Evolutionary conservation across 441 rosid genomes (phyloP), one percentile per base, ranked within the genome.

Genomic region (Viola pubescens): DNA sequence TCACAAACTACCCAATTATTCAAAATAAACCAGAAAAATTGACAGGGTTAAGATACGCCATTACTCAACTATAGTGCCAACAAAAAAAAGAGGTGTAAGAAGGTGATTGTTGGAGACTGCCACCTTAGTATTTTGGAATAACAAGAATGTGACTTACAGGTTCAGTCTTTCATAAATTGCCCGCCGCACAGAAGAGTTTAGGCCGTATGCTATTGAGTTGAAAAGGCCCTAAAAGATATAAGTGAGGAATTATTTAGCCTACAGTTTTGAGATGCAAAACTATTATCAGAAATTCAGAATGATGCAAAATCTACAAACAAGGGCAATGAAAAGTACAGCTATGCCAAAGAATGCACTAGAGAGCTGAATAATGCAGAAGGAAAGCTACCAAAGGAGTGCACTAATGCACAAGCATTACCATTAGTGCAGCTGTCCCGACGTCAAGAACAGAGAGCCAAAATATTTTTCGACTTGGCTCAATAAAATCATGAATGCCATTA

Each of bases 361-460:
- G 2, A 26, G 3, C 2, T 26, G 70, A 48, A 49, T 9, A 63
- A 4, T 45, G 14, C 4, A 63, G 54, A 45, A 44, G 56, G 51
- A 48, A 53, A 52, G 44, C 52, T 5, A 26, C 46, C 63, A 52
- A 19, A 8, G 43, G 4, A 58, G 41, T 3, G 37, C 6, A 52
- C 41, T 16, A 54, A 67, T 34, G 69, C 16, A 50, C 16, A 12
- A 52, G 38, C 50, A 60, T 62, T 88, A 91, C 98, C 96, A 91
- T 89, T 44, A 91, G 84, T 38, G 88, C 86, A 76, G 98, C 94
- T 56, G 98, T 86, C 39, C 96, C 96, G 40, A 87, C 82, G 68
- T 89, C 95, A 64, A 91, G 95, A 79, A 82, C 78, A n/a, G 98
- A 78, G 49, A 91, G 96, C 98, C 98, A 91, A 76, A 91, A 82